Base-by-base conservation (phyloP, 1,139 yeast genomes). In the Sugiyamaella paludigena region DNA sequence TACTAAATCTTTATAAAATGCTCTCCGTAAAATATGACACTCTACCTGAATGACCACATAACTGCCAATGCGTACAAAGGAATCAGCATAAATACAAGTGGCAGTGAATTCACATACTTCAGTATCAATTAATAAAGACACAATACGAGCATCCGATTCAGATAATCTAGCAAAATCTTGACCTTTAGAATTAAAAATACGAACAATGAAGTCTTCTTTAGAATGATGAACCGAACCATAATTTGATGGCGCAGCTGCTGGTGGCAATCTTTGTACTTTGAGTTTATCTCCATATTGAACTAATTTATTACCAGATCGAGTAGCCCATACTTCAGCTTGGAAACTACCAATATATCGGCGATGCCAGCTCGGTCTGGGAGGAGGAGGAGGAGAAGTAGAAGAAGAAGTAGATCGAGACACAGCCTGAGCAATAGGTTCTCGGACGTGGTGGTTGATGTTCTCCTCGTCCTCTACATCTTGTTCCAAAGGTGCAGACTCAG, bases 241-340 rank as follows among this genome's bases (percentile, higher is more conserved):
- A n/a, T 27, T 42, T 12, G 49, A 36, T n/a, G 40, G 42, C 3
- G 50, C 50, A n/a, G 45, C 35, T 8, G 51, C 43, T 19, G 46
- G 9, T 11, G 40, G 31, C 8, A 48, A 49, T 7, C 71, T 61
- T 19, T 56, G 52, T 10, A 84, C 61, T 5, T 69, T 63, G 40
- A 83, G 63, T 26, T 60, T 65, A 34, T 84, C 79, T 13, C 79
- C 77, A 61, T 77, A 79, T 45, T 73, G 62, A 6, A 83, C 67
- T 0, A 83, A 76, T 40, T 70, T 71, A 36, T 74, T 59, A 0
- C 87, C 84, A 0, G 94, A 87, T 43, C 96, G 70, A 0, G 95
- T 87, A 8, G 95, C 89, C 87, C 91, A 84, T 1, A 88, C 91
- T 47, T 80, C 83, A 0, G 85, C 80, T 53, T 82, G 83, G 27